Percentiles rank a stretch among this genome's conserved stretches.
Evolutionary conservation across 139 green algal species (phyloP).

Genomic region (Chlamydomonas schloesseri): DNA sequence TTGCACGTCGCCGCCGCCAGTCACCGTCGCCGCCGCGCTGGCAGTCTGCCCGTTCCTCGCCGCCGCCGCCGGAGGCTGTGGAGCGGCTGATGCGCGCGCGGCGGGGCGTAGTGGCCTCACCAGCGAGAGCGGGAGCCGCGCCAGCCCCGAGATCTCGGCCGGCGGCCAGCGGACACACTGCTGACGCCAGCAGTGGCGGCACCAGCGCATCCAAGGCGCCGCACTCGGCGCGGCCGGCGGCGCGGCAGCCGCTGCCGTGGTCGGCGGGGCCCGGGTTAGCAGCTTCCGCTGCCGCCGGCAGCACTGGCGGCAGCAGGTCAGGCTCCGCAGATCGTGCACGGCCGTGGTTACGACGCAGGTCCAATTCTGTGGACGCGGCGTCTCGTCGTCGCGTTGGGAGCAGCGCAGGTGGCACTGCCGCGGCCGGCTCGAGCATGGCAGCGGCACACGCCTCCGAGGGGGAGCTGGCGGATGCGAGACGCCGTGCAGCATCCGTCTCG

Average conservation of each 20-base stretch:
- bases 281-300: no score
- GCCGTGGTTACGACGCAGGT: background rate
- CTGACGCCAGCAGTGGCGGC: no score
- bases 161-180: no score
- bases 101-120: background rate
- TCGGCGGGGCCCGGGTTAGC: no score
- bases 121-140: background rate
- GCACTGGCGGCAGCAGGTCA: no score
- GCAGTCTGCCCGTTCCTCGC: conserved; percentile 24
- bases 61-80: background rate
- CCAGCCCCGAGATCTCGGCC: no score
- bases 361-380: conserved; percentile 4
- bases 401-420: background rate
- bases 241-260: no score
- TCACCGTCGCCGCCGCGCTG: background rate
- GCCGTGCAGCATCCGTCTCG: background rate
- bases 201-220: no score
- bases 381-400: background rate
- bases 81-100: conserved; percentile 10
- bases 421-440: no score
- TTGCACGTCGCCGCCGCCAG: no score
- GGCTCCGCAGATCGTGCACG: no score
- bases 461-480: background rate
- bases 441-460: background rate
- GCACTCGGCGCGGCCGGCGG: no score